Base-by-base conservation (phyloP, 1,284 basidiomycete species). In the Peniophora sp. region DNA sequence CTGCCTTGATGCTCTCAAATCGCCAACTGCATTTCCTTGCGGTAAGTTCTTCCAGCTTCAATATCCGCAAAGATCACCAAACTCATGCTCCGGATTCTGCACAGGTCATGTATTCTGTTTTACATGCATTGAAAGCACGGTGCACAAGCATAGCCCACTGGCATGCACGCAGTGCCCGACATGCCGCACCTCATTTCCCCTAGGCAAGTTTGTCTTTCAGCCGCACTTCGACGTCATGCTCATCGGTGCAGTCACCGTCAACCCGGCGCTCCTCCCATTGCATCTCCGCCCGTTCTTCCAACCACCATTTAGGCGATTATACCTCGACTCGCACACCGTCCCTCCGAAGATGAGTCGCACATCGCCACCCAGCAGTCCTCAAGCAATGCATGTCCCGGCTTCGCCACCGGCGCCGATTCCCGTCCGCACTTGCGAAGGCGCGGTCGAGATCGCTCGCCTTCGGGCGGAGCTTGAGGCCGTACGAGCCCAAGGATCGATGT, bases 61-160 rank as follows among this genome's bases (percentile, higher is more conserved):
- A 50, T 39, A 32, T 8, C 17, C n/a, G 32, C 0, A 15, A 18
- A 10, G 6, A 2, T 24, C 22, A 8, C 49, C 2, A 35, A 32
- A 6, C 18, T 12, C 47, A 23, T 45, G 17, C 37, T 41, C 37
- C 18, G 15, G 24, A 22, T 12, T 15, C 18, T 9, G 14, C 14
- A 22, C 39, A 83, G 81, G 81, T 5, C 80, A 83, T 58, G 68
- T 82, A 24, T 82, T 79, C 57, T 82, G 81, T 62, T 66, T 70
- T 36, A 68, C 71, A 42, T 83, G 81, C 58, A 68, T 82, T 51
- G 60, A 69, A 36, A 67, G 69, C 50, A 66, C 73, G 1, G 68
- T 80, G 5, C 69, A 74, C 47, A 67, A 24, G 17, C 42, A 72
- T 24, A 65, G 75, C 12, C 70, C 70, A 41, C 69, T 73, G 1